Percentiles rank a stretch among this genome's conserved stretches.
These are phyloP conservation scores for Lachancea lanzarotensis DNA, from an alignment of 805 yeast genomes.

Conservation along the genomic window DNA sequence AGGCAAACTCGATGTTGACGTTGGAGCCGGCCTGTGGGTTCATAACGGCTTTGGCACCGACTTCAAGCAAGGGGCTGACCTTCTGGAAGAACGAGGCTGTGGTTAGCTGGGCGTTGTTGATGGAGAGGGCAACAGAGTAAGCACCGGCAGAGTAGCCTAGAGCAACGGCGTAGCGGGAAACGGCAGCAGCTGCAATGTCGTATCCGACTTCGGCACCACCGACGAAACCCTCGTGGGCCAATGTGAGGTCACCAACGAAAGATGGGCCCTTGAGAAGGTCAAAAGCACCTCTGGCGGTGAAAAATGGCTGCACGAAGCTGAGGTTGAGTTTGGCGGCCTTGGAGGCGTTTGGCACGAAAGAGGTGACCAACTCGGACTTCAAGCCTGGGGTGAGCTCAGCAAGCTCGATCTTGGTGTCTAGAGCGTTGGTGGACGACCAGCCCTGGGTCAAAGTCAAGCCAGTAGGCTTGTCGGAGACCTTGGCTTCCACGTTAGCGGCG, in stretches of 20 bases:
- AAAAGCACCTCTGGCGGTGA: conserved; percentile 90
- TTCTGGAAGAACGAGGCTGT: conserved; percentile 96
- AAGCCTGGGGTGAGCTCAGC: conserved; percentile 91
- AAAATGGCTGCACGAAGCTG: conserved; percentile 85
- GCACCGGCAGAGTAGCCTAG: conserved; percentile 86
- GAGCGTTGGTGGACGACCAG: conserved; percentile 90
- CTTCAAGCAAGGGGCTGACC: conserved; percentile 86
- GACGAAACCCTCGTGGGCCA: conserved; percentile 93
- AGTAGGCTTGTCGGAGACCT: conserved; percentile 84
- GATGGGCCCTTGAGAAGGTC: conserved; percentile 93
- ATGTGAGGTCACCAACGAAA: conserved; percentile 89
- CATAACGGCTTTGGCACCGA: conserved; percentile 96
- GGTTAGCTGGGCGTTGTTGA: conserved; percentile 80
- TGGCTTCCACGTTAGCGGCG: conserved; percentile 84
- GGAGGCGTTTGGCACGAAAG: conserved; percentile 77
- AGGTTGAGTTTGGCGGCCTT: conserved; percentile 87
- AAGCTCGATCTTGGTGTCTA: conserved; percentile 90
- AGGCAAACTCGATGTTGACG: conserved; percentile 91
- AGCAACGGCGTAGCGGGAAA: conserved; percentile 90
- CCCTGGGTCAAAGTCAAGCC: conserved; percentile 95
- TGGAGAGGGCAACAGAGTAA: conserved; percentile 66
- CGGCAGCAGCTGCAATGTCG: conserved; percentile 87
- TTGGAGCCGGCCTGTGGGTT: conserved; percentile 68
- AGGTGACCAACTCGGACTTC: conserved; percentile 84
- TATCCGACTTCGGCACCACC: conserved; percentile 97